Percentiles rank a stretch among this genome's conserved stretches.
These are phyloP conservation scores for Sequoiadendron giganteum DNA, from an alignment of 75 land plant genomes.

Conservation along the genomic window DNA sequence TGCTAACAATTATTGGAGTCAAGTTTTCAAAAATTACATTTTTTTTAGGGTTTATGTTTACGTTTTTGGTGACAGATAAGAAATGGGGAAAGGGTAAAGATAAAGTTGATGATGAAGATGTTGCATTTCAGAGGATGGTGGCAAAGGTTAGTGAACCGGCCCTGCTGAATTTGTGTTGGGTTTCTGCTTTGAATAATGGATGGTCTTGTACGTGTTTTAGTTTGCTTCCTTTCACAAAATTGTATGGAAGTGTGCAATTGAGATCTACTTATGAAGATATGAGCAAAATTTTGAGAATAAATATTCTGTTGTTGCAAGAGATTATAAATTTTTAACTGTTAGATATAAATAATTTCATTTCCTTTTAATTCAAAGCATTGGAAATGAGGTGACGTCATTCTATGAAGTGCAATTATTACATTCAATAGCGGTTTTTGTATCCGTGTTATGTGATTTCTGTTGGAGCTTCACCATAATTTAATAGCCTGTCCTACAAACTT, in stretches of 20 bases:
- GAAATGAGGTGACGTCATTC: background rate
- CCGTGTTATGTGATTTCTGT: background rate
- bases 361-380: background rate
- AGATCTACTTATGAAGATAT: background rate
- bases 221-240: background rate
- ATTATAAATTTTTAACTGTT: background rate
- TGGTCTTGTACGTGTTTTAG: background rate
- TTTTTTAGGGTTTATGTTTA: conserved; percentile 2
- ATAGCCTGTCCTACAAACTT: background rate
- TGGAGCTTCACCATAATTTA: background rate
- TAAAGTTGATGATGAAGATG: conserved; percentile 91
- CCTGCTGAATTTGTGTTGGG: conserved; percentile 10
- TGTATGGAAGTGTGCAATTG: background rate
- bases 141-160: conserved; percentile 93
- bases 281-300: background rate
- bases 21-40: background rate
- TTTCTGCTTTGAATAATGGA: background rate
- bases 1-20: no score
- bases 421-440: background rate
- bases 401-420: background rate
- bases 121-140: conserved; percentile 96
- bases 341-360: background rate
- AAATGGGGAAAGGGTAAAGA: conserved; percentile 94
- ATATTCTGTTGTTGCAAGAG: background rate
- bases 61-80: conserved; percentile 50